These are phyloP conservation scores for Acanthamoeba castellanii DNA, from an alignment of 208 protist genomes.

Conservation along the genomic window DNA sequence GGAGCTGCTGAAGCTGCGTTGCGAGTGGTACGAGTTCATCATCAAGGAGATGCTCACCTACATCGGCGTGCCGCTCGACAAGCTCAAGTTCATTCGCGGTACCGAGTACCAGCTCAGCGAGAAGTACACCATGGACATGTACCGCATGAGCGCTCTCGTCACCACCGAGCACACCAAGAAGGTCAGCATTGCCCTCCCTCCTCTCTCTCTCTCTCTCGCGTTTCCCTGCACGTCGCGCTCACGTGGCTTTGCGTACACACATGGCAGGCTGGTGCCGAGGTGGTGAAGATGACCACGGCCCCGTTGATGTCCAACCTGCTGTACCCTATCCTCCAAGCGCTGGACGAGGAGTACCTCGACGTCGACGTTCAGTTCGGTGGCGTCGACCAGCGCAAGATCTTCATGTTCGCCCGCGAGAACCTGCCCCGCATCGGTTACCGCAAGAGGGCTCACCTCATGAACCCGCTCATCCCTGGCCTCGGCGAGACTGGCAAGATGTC, in stretches of 20 bases:
- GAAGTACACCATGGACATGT: conserved; percentile 85
- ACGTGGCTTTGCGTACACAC: not conserved
- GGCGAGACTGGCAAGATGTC: conserved; percentile 83
- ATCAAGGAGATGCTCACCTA: conserved; percentile 81
- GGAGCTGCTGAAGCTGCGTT: conserved; percentile 82
- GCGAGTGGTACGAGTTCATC: conserved; percentile 83
- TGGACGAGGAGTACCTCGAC: conserved; percentile 86
- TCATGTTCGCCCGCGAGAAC: conserved; percentile 85
- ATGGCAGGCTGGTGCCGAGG: conserved; percentile 82
- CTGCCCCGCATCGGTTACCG: conserved; percentile 84
- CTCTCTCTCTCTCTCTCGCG: not conserved
- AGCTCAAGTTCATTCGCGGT: conserved; percentile 85
- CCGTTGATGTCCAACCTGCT: conserved; percentile 80
- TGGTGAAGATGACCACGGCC: conserved; percentile 81
- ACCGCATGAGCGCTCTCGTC: conserved; percentile 72
- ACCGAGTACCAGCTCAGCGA: conserved; percentile 81
- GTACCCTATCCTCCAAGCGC: conserved; percentile 84
- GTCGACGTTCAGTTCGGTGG: conserved; percentile 87
- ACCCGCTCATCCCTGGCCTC: conserved; percentile 85
- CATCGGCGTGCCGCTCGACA: conserved; percentile 84
- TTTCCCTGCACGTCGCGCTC: not conserved
- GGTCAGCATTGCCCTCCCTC: not conserved
- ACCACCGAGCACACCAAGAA: conserved; percentile 81
- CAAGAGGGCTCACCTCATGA: conserved; percentile 85
- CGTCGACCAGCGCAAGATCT: conserved; percentile 89